Conservation (phyloP, 2,329 filamentous ascomycete genomes). For the Diaporthe sp. region DNA sequence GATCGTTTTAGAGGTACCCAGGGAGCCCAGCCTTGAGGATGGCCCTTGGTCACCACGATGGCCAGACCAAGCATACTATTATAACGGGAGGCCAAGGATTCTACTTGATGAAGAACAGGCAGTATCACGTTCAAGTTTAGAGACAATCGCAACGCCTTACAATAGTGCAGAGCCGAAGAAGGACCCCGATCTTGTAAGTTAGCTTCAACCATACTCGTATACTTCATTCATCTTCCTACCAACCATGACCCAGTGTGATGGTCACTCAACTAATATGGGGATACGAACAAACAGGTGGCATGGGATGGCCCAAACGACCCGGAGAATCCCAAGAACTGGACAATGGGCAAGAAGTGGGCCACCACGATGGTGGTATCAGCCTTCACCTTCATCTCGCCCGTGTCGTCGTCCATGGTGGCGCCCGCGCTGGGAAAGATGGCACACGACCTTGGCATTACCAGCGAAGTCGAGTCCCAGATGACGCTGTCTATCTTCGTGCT, state of each 20-base stretch:
- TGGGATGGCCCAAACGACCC: conserved; percentile 47
- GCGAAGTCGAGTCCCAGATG: conserved; percentile 50
- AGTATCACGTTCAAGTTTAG: neutral
- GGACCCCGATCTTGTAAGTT: conserved; percentile 20
- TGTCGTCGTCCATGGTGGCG: conserved; percentile 59
- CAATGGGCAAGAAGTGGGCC: conserved; percentile 55
- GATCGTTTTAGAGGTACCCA: conserved; percentile 5
- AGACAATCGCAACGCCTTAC: conserved; percentile 1
- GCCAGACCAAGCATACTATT: neutral
- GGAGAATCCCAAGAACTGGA: conserved; percentile 51
- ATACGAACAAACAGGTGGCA: neutral
- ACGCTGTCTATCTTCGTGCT: conserved; percentile 65
- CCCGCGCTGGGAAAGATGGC: conserved; percentile 48
- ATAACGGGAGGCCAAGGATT: neutral
- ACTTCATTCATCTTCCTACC: neutral
- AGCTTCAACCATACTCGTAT: neutral
- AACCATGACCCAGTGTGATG: neutral
- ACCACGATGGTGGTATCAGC: conserved; percentile 56
- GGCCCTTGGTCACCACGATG: neutral
- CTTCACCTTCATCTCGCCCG: conserved; percentile 63
- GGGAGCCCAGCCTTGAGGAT: conserved; percentile 5
- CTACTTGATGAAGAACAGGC: neutral
- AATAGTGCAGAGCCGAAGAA: neutral
- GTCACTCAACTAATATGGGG: neutral
- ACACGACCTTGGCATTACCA: conserved; percentile 52